phyloP scores from a whole-genome alignment of 2,329 filamentous ascomycete species.

The Fusarium anthophilum region DNA sequence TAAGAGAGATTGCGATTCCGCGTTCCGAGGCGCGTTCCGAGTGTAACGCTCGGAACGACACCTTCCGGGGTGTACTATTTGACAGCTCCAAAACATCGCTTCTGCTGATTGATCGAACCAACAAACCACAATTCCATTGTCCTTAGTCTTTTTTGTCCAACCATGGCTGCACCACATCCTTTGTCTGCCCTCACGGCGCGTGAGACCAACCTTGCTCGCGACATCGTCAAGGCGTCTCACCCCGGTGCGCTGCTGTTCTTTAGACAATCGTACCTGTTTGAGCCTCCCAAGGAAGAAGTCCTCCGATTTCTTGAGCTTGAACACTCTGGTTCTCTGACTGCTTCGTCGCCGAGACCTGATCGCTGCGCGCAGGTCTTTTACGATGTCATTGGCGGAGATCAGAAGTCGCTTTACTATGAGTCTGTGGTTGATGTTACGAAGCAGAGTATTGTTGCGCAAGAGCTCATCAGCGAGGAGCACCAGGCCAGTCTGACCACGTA shows the following conservation, averaged over 20 bases:
- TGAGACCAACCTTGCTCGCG: constrained; percentile 49
- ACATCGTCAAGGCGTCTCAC: constrained; percentile 45
- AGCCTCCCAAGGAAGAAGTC: constrained; percentile 60
- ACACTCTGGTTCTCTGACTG: constrained; percentile 47
- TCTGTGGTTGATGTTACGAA: constrained; percentile 47
- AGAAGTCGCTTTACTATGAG: constrained; percentile 46
- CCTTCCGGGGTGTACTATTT: neutral
- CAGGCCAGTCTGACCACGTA: constrained; percentile 47
- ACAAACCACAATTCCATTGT: neutral
- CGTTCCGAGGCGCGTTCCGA: constrained; percentile 6
- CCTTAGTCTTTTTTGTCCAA: neutral
- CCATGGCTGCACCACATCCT: constrained; percentile 39
- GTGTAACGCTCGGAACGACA: neutral
- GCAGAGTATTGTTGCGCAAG: constrained; percentile 36
- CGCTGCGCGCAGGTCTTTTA: constrained; percentile 56
- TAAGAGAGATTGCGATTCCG: neutral
- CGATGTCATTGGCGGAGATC: constrained; percentile 45
- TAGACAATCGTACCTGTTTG: constrained; percentile 59
- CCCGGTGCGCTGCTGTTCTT: constrained; percentile 52
- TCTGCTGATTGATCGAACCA: neutral
- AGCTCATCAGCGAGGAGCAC: constrained; percentile 42
- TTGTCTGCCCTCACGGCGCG: constrained; percentile 43
- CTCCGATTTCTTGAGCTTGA: constrained; percentile 57
- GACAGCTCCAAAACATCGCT: neutral
- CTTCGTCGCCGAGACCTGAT: constrained; percentile 40